These are phyloP conservation scores for Rickenella mellea DNA, from an alignment of 768 basidiomycete species.

Conservation along the genomic window DNA sequence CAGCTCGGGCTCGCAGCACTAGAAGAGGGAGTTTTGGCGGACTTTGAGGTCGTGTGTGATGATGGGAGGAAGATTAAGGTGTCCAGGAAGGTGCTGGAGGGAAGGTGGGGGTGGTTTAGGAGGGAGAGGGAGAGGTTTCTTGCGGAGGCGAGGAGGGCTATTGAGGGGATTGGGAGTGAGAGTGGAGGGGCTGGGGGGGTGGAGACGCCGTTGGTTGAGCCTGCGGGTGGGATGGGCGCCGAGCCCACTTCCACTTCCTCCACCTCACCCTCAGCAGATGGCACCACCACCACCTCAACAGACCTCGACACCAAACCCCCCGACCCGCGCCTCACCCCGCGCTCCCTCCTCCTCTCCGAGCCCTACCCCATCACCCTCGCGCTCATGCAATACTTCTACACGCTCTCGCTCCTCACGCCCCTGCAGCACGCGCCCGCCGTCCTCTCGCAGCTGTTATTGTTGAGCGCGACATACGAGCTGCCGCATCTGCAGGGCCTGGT, in stretches of 20 bases:
- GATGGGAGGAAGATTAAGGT: slow-evolving; percentile 79
- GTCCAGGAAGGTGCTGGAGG: slow-evolving; percentile 76
- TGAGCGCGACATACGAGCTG: slow-evolving; percentile 77
- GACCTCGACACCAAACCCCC: slow-evolving; percentile 33
- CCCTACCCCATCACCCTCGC: slow-evolving; percentile 85
- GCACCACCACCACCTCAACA: slow-evolving; percentile 20
- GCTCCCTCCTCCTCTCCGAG: slow-evolving; percentile 75
- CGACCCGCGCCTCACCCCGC: slow-evolving; percentile 75
- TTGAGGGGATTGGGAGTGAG: slow-evolving; percentile 49
- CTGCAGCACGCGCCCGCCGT: slow-evolving; percentile 88
- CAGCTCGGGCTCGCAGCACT: slow-evolving; percentile 77
- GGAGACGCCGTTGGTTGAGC: slow-evolving; percentile 45
- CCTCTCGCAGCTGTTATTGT: slow-evolving; percentile 74
- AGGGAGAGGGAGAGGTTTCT: slow-evolving; percentile 54
- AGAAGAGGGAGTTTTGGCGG: slow-evolving; percentile 72
- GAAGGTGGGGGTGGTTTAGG: slow-evolving; percentile 94
- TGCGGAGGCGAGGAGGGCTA: slow-evolving; percentile 42
- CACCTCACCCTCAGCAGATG: not conserved
- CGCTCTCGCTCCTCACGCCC: slow-evolving; percentile 76
- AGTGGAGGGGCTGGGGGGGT: slow-evolving; percentile 36
- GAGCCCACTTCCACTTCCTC: slow-evolving; percentile 29
- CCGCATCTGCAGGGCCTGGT: slow-evolving; percentile 67
- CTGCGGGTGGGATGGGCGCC: slow-evolving; percentile 56
- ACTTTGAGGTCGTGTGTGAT: slow-evolving; percentile 90
- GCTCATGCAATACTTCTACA: slow-evolving; percentile 90